Evolutionary conservation across 768 basidiomycete species (phyloP).

Genomic region (Suillus bovinus): DNA sequence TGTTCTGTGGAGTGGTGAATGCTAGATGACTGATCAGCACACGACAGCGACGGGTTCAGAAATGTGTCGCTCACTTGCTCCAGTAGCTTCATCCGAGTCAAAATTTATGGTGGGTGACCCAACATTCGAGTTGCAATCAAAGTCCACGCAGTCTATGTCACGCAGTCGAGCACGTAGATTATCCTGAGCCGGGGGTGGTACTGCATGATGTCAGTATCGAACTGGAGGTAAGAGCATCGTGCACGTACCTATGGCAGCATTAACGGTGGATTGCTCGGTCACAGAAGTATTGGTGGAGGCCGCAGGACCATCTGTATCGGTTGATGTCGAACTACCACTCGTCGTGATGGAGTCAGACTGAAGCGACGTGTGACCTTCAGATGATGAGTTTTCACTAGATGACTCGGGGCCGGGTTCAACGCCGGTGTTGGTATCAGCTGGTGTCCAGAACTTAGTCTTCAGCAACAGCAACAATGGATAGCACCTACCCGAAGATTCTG

Average conservation of each 20-base stretch:
- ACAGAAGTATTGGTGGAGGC: background rate
- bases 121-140: background rate
- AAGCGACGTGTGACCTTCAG: background rate
- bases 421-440: background rate
- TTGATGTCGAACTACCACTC: background rate
- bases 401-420: background rate
- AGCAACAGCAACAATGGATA: background rate
- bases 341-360: background rate
- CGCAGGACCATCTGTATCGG: background rate
- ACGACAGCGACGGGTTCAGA: background rate
- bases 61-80: background rate
- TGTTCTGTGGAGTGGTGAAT: background rate
- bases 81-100: background rate
- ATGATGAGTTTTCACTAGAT: background rate
- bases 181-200: background rate
- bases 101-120: background rate
- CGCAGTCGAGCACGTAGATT: background rate
- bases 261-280: background rate
- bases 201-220: background rate
- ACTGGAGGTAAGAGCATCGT: background rate
- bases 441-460: background rate
- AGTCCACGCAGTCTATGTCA: background rate
- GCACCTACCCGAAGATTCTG: background rate
- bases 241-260: background rate
- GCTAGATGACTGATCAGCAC: background rate